Evolutionary conservation across 768 basidiomycete genomes (phyloP).

Genomic region (Hericium alpestre): DNA sequence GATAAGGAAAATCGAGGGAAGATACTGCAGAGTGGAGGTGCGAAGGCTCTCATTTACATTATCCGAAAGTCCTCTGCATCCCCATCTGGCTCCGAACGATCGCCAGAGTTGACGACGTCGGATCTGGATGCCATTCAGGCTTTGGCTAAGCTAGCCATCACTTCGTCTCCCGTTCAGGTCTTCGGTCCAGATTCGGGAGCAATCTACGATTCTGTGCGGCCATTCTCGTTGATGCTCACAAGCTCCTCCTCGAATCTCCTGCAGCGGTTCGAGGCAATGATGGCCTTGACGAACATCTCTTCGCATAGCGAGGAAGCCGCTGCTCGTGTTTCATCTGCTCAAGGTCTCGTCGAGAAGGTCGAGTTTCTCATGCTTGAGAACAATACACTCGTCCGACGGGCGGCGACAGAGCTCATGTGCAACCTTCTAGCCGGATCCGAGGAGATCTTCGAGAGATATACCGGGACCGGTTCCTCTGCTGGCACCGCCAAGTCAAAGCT

Average conservation of each 20-base stretch:
- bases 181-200: slow-evolving; percentile 78
- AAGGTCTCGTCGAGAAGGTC: slow-evolving; percentile 51
- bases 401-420: slow-evolving; percentile 84
- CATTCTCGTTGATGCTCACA: slow-evolving; percentile 63
- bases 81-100: slow-evolving; percentile 20
- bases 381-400: slow-evolving; percentile 71
- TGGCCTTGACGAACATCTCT: slow-evolving; percentile 94
- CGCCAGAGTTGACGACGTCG: slow-evolving; percentile 26
- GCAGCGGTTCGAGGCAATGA: slow-evolving; percentile 85
- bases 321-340: slow-evolving; percentile 50
- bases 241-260: slow-evolving; percentile 60
- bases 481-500: slow-evolving; percentile 50
- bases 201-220: slow-evolving; percentile 74
- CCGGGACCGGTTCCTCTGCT: slow-evolving; percentile 29
- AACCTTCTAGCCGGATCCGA: slow-evolving; percentile 79
- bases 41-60: slow-evolving; percentile 49
- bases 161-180: slow-evolving; percentile 79
- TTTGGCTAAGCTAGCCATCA: slow-evolving; percentile 86
- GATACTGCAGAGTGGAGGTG: slow-evolving; percentile 70
- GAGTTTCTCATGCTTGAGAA: slow-evolving; percentile 77
- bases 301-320: slow-evolving; percentile 62
- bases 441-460: slow-evolving; percentile 63
- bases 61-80: slow-evolving; percentile 40
- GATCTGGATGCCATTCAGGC: slow-evolving; percentile 72
- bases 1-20: slow-evolving; percentile 68